phyloP scores from a whole-genome alignment of 2,329 filamentous ascomycete genomes.

The Alternaria sp. region DNA sequence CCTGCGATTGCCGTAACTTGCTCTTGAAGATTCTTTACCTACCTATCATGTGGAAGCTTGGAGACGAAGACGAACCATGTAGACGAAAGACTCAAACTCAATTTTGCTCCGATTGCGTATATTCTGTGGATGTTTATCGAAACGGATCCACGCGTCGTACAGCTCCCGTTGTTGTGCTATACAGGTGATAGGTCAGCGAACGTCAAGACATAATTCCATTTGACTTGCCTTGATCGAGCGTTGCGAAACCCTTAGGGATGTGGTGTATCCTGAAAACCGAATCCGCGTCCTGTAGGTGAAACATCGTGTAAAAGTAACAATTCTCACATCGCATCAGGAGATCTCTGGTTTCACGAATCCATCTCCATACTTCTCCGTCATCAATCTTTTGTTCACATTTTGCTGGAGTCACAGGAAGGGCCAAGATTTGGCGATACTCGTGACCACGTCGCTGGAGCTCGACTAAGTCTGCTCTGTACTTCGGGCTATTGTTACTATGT shows the following conservation, averaged over 20 bases:
- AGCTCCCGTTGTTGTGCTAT: background rate
- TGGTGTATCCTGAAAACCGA: background rate
- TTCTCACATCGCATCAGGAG: no score
- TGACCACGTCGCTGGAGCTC: no score
- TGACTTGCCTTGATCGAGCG: background rate
- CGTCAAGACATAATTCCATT: background rate
- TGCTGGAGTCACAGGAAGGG: no score
- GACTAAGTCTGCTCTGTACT: no score
- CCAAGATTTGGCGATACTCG: no score
- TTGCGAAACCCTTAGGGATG: background rate
- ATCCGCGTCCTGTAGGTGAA: background rate
- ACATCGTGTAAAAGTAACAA: no score
- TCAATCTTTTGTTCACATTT: no score
- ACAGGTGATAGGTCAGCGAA: background rate
- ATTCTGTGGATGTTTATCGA: background rate
- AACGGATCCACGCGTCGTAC: background rate
- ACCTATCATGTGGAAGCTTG: background rate
- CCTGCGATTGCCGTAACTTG: constrained; percentile 50
- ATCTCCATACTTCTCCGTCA: no score
- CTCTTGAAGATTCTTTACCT: constrained; percentile 60
- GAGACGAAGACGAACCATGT: background rate
- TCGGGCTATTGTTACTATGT: no score
- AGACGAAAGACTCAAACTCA: background rate
- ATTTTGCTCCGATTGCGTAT: background rate
- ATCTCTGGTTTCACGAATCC: no score